These are phyloP conservation scores for Phytopythium montanum DNA, from an alignment of 352 stramenopile species.

Conservation along the genomic window DNA sequence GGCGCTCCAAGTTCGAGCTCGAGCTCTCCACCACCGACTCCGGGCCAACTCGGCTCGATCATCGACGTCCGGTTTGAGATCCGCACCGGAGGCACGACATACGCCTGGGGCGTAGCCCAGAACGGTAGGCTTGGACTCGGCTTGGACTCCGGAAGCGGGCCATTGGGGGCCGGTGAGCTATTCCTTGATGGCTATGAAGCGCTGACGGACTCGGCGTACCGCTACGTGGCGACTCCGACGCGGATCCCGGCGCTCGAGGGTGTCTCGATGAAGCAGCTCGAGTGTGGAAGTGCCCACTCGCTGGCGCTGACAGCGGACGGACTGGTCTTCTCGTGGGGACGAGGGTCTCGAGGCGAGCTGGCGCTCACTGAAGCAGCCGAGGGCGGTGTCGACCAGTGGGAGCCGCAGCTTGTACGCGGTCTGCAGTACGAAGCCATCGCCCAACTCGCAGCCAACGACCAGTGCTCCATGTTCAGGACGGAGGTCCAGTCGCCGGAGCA, in stretches of 20 bases:
- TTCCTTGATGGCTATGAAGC: conserved; percentile 68
- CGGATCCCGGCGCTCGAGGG: conserved; percentile 40
- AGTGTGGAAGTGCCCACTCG: conserved; percentile 45
- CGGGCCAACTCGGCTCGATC: conserved; percentile 22
- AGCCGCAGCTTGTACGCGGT: conserved; percentile 33
- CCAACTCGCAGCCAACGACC: conserved; percentile 49
- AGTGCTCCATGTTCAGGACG: conserved; percentile 49
- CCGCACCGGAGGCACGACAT: conserved; percentile 43
- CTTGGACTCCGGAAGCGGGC: conserved; percentile 6
- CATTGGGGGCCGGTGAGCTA: conserved; percentile 5
- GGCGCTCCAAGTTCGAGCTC: too few species aligned
- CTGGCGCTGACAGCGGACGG: conserved; percentile 45
- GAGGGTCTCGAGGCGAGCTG: conserved; percentile 41
- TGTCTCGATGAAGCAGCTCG: conserved; percentile 43
- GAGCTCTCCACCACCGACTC: neutral
- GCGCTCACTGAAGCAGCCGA: neutral
- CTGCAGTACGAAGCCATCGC: conserved; percentile 51
- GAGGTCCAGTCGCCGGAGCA: conserved; percentile 32
- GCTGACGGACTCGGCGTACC: conserved; percentile 62
- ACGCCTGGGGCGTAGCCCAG: conserved; percentile 60
- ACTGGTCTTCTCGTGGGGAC: conserved; percentile 61
- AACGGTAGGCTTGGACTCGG: conserved; percentile 57
- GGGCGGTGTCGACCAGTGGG: conserved; percentile 30
- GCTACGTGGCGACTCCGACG: conserved; percentile 40
- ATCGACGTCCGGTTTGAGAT: conserved; percentile 44